phyloP scores from a whole-genome alignment of 805 yeast species.

The Candida anglica region DNA sequence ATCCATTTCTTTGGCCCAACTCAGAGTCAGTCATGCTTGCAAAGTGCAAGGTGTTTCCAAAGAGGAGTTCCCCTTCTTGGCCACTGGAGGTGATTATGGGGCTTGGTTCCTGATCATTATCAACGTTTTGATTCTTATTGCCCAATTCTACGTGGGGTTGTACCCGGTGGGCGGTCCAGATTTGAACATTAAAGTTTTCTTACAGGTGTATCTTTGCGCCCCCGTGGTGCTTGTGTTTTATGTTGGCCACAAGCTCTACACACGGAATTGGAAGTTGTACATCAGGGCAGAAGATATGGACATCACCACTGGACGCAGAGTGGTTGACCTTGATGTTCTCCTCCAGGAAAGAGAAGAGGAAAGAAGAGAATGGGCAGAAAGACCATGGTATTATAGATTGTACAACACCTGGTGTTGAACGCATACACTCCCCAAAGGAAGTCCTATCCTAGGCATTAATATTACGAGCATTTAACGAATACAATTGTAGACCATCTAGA shows the following conservation, averaged over 20 bases:
- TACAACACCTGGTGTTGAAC: no score
- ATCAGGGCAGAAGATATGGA: conserved; percentile 45
- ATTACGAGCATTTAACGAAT: no score
- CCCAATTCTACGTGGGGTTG: no score
- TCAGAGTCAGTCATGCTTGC: conserved; percentile 58
- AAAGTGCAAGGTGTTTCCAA: conserved; percentile 59
- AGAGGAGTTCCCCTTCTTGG: conserved; percentile 67
- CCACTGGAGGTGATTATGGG: conserved; percentile 50
- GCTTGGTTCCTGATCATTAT: conserved; percentile 18
- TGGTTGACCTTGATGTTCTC: conserved; percentile 43
- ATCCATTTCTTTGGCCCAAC: conserved; percentile 40
- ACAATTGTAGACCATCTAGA: no score
- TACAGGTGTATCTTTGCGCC: conserved; percentile 47
- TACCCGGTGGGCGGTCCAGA: conserved; percentile 42
- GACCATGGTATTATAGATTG: no score
- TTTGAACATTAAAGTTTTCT: conserved; percentile 34
- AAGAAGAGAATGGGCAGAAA: no score
- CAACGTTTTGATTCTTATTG: conserved; percentile 17
- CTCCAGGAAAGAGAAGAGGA: conserved; percentile 40
- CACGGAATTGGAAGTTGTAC: conserved; percentile 14
- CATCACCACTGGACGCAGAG: conserved; percentile 52
- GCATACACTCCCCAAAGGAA: no score
- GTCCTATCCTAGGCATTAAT: no score
- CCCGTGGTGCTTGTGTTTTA: conserved; percentile 38
- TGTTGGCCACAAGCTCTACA: conserved; percentile 41